Evolutionary conservation across 257 asterid genomes (phyloP).

Genomic region (Capsicum baccatum): DNA sequence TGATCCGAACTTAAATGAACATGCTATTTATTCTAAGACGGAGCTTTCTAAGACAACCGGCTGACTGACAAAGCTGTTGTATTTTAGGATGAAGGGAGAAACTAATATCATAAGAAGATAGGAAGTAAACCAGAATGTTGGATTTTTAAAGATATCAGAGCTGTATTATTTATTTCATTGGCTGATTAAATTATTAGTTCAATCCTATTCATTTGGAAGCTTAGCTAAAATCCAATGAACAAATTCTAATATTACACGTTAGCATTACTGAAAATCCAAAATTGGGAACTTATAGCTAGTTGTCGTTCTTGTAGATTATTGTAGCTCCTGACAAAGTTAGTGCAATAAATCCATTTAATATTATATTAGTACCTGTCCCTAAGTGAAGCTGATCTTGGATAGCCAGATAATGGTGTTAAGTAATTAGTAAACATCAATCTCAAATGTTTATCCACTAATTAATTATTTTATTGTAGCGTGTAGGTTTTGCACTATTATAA

Average conservation of each 20-base stretch:
- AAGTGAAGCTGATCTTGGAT: not conserved
- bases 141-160: not conserved
- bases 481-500: not conserved
- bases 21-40: not conserved
- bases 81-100: not conserved
- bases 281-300: not conserved
- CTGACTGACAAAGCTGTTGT: not conserved
- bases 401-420: not conserved
- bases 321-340: too few species aligned
- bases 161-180: not conserved
- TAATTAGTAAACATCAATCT: not conserved
- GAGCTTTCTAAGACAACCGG: not conserved
- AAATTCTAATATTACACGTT: not conserved
- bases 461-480: not conserved
- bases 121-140: not conserved
- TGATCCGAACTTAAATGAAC: too few species aligned
- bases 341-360: too few species aligned
- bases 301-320: not conserved
- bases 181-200: not conserved
- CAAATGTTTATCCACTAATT: not conserved
- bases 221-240: not conserved
- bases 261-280: not conserved
- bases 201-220: slow-evolving; percentile 5
- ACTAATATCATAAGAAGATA: not conserved
- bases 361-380: not conserved